Percentiles rank a stretch among this genome's conserved stretches.
phyloP scores from a whole-genome alignment of 768 basidiomycete genomes.

The Boletus vinaceobasis region DNA sequence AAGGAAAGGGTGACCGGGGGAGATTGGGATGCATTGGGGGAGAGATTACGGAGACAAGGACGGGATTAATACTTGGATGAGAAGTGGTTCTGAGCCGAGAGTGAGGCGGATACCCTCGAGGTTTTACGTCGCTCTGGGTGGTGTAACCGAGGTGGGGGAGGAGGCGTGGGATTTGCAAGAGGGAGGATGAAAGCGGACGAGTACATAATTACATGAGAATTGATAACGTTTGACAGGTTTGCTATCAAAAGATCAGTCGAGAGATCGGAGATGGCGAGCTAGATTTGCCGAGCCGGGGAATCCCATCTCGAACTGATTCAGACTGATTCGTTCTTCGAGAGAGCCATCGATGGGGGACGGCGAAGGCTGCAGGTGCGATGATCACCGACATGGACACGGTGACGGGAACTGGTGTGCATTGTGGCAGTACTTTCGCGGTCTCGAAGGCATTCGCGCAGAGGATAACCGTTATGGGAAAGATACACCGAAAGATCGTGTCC shows the following conservation, averaged over 20 bases:
- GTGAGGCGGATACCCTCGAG: conserved; percentile 6
- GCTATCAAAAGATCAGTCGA: conserved; percentile 25
- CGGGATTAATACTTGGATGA: conserved; percentile 11
- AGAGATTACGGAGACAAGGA: conserved; percentile 11
- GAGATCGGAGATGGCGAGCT: conserved; percentile 32
- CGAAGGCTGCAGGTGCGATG: conserved; percentile 22
- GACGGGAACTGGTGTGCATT: conserved; percentile 13
- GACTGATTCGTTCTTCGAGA: neutral
- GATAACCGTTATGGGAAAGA: conserved; percentile 27
- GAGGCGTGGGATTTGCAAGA: conserved; percentile 31
- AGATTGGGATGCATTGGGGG: conserved; percentile 8
- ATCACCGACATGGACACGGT: conserved; percentile 20
- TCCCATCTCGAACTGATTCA: conserved; percentile 17
- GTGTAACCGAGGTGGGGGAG: no score
- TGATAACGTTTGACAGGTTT: conserved; percentile 30
- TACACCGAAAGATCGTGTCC: conserved; percentile 27
- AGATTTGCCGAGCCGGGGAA: conserved; percentile 27
- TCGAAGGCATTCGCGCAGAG: conserved; percentile 25
- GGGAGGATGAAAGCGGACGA: conserved; percentile 14
- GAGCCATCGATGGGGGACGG: neutral
- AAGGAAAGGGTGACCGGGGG: conserved; percentile 26
- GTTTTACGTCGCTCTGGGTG: conserved; percentile 21
- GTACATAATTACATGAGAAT: conserved; percentile 25
- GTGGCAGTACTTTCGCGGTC: conserved; percentile 24
- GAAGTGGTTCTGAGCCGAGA: conserved; percentile 3